Evolutionary conservation across 768 basidiomycete genomes (phyloP), one percentile per base, ranked within the genome.

Genomic region (Pulveroboletus sp.): DNA sequence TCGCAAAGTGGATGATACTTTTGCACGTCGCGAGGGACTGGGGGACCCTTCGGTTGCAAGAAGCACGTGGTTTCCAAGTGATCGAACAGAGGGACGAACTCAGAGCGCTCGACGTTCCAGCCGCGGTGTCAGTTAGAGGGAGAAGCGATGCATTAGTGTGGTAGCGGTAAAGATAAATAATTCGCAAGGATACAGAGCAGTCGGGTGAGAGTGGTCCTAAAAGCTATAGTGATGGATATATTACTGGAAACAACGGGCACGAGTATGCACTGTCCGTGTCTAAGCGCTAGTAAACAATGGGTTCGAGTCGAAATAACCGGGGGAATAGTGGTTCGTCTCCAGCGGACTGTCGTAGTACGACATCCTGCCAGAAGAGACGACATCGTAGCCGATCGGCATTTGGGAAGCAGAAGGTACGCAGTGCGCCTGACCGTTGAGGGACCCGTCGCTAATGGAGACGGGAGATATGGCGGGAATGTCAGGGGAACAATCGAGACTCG

Each of bases 401-500:
- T 62, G 61, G 3, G 60, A 51, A 11, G 42, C 26, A 9, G 50
- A 5, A 19, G 61, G 44, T 4, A 69, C 44, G 19, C 66, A 68
- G 1, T 59, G 62, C 12, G 66, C 39, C 26, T 47, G 63, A 8
- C 43, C 38, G 27, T 19, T 54, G 35, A 51, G 47, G 35, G 51
- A 43, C 26, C 37, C 45, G 23, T 57, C 57, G 32, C 49, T 39
- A 17, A 56, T 47, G 4, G 61, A 53, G 3, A 63, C 42, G 12
- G 63, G 54, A 1, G 61, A 57, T 24, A 62, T 27, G 19, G 63
- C 26, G n/a, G 60, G 36, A 10, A 60, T 57, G 31, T 70, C 66
- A 1, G 64, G 68, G 5, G 66, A 66, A 16, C 60, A 65, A 0
- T 53, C 54, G 9, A 66, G 50, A 38, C 62, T 54, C n/a, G 62